phyloP scores from a whole-genome alignment of 2,329 filamentous ascomycete genomes.

The Sporothrix curviconia region DNA sequence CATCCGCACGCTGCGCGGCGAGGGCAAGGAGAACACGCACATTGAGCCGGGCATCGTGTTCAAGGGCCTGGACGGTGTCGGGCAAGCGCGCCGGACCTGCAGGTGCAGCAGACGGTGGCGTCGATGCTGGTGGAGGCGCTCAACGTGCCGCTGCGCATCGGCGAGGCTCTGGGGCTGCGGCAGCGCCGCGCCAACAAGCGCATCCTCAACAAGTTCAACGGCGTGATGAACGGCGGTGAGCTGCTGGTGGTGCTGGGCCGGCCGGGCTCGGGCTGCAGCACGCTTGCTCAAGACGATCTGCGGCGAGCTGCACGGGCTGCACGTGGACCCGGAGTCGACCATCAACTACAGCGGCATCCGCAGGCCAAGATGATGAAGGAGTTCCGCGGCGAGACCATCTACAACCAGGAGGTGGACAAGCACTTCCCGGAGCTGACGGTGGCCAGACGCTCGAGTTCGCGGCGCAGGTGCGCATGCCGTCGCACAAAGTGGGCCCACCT shows the following conservation, averaged over 20 bases:
- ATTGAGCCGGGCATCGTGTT: slow-evolving; percentile 55
- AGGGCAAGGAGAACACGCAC: slow-evolving; percentile 23
- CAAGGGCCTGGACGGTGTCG: slow-evolving; percentile 60
- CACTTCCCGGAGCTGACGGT: slow-evolving; percentile 74
- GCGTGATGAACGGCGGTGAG: slow-evolving; percentile 48
- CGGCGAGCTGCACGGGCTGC: slow-evolving; percentile 32
- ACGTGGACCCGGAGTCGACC: slow-evolving; percentile 12
- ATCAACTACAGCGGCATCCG: slow-evolving; percentile 17
- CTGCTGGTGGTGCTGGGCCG: slow-evolving; percentile 52
- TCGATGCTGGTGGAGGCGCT: slow-evolving; percentile 45
- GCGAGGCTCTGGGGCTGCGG: slow-evolving; percentile 43
- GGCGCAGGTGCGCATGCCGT: too few relatives aligned
- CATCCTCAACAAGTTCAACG: slow-evolving; percentile 38
- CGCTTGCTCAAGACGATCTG: slow-evolving; percentile 46
- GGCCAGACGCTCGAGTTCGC: too few relatives aligned
- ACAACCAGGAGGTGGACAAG: slow-evolving; percentile 77
- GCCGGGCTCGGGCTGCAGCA: slow-evolving; percentile 52
- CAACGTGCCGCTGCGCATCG: slow-evolving; percentile 49
- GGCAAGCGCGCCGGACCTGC: slow-evolving; percentile 62
- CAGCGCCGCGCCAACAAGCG: slow-evolving; percentile 51
- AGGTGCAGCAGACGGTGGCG: too few relatives aligned
- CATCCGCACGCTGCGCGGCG: slow-evolving; percentile 33
- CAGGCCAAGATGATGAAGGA: slow-evolving; percentile 29
- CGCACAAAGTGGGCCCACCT: slow-evolving; percentile 76
- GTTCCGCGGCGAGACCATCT: slow-evolving; percentile 38